Base-by-base conservation (phyloP, 2,329 filamentous ascomycete species). In the Aspergillus japonicus region DNA sequence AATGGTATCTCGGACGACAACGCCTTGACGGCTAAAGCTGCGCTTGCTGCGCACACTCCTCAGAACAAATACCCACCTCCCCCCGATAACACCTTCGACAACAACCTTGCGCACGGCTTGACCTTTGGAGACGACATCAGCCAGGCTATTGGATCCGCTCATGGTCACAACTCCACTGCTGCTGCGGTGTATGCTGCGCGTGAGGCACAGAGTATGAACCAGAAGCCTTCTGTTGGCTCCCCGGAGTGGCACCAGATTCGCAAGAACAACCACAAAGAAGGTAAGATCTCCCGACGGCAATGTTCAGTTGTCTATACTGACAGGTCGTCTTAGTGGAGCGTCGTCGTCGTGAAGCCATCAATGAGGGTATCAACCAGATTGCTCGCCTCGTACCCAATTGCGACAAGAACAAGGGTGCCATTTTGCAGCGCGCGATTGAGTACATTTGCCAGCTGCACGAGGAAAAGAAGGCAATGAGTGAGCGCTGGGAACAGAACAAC, bases 351-450 rank as follows among this genome's bases (percentile, higher is more conserved):
- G 95, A 99, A 78, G 97, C 95, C 0, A 99, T 99, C 75, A 99
- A 99, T 67, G 95, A 99, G 78, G 95, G 95, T 53, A 99, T 99
- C 69, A 98, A 97, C 72, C 95, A 98, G 77, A 86, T 99, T 31
- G 91, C 94, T 67, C 98, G 97, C 80, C 96, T 99, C 66, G 95
- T 99, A 0, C 95, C 95, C 0, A 92, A 92, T 14, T 97, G 94
- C 71, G 95, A 99, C 78, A 99, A 98, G 83, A 98, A 99, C 82
- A 99, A 99, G 78, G 95, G 95, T 0, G 96, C 92, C 2, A 98
- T 99, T 65, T 82, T 99, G 42, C 91, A 96, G 73, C 91, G 94
- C 35, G 92, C 95, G 0, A 94, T 97, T 10, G 88, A 92, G 64
- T 98, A 96, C 80, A 98, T 99, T 73, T 90, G 88, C 11, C 92